Base-by-base conservation (phyloP, 1,284 basidiomycete genomes). In the Kalmanozyma brasiliensis region DNA sequence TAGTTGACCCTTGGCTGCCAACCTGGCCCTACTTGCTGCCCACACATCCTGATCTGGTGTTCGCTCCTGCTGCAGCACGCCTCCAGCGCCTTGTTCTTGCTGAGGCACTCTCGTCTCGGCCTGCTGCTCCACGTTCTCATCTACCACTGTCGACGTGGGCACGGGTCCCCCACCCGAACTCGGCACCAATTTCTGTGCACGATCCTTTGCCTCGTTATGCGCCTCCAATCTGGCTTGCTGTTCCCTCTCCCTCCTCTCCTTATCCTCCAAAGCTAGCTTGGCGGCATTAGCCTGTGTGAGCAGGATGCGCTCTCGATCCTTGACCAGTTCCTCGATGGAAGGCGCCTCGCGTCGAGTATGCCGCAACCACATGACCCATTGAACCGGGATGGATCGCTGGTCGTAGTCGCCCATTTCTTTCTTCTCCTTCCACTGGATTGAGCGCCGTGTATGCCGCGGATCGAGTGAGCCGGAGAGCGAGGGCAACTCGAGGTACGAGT, bases 321-420 rank as follows among this genome's bases (percentile, higher is more conserved):
- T 23, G 3, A 38, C 63, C 22, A 71, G 26, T 36, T 71, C 77
- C 36, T 78, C 64, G 19, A 81, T 71, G 7, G 52, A 52, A 0
- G 79, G 79, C 8, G 79, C 49, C 0, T 67, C 38, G 13, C 68
- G 22, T 1, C 79, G 44, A 4, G 79, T 81, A 34, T 81, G 79
- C 9, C 79, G 51, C 47, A 81, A 62, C 79, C 79, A 81, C 49
- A 75, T 75, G 24, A 69, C 65, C 79, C 79, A 81, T 49, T 81
- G 79, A 7, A 77, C 72, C 6, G 79, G 78, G 19, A 81, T 65
- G 8, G 65, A 63, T 22, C 61, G 51, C 34, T 77, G 79, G 40
- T 78, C 77, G 44, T 78, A 76, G 46, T 79, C 77, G 13, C 63
- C 70, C 17, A 59, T 35, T 29, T 74, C 58, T 16, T 35, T 35